phyloP scores from a whole-genome alignment of 208 protist species.

The Leishmania braziliensis region DNA sequence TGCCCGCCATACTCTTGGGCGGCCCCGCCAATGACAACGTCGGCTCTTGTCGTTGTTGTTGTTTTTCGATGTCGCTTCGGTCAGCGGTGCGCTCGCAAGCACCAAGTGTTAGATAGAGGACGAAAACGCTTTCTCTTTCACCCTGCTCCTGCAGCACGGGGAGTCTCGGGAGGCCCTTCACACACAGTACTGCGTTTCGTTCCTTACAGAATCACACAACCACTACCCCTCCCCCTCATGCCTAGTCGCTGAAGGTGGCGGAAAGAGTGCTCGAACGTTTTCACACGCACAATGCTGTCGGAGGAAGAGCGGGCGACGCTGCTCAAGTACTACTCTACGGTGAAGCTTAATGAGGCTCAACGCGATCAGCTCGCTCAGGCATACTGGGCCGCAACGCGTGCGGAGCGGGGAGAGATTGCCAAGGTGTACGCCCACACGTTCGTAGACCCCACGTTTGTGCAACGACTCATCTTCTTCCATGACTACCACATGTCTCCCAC shows the following conservation, averaged over 20 bases:
- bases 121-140: background rate
- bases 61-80: background rate
- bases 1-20: background rate
- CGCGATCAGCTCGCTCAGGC: constrained; percentile 60
- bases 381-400: constrained; percentile 76
- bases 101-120: background rate
- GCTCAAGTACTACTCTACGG: constrained; percentile 66
- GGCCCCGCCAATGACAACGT: background rate
- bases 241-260: background rate
- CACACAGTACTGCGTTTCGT: background rate
- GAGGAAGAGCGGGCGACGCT: constrained; percentile 67
- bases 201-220: background rate
- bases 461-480: constrained; percentile 69
- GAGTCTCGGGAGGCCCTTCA: background rate
- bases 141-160: background rate
- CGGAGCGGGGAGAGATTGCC: constrained; percentile 71
- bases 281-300: constrained; percentile 49
- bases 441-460: constrained; percentile 71
- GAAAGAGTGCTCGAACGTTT: background rate
- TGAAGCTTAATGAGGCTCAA: constrained; percentile 65
- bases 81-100: background rate
- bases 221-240: background rate
- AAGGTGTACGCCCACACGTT: constrained; percentile 76
- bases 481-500: constrained; percentile 32
- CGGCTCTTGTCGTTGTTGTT: background rate